phyloP scores from a whole-genome alignment of 768 basidiomycete species.

The Phaeolepiota aurea region DNA sequence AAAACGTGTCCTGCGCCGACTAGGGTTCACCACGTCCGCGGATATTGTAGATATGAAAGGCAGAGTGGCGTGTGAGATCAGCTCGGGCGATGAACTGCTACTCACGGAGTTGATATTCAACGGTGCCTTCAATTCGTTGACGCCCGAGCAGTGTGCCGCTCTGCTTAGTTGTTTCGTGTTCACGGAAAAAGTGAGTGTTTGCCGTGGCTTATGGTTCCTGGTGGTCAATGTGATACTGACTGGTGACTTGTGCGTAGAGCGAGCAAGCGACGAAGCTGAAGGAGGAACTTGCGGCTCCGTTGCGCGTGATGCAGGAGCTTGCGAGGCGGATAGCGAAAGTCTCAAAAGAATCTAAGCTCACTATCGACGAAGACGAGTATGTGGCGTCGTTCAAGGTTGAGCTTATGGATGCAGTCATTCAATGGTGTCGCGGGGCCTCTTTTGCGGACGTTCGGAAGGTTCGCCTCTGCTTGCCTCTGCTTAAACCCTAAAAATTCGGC shows the following conservation, averaged over 20 bases:
- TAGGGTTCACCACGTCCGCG: constrained; percentile 81
- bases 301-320: constrained; percentile 93
- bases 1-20: constrained; percentile 86
- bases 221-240: too few relatives aligned
- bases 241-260: constrained; percentile 56
- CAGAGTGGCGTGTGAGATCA: constrained; percentile 96
- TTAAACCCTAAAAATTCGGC: not conserved
- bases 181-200: constrained; percentile 85
- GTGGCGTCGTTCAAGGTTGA: constrained; percentile 96
- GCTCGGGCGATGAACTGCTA: constrained; percentile 91
- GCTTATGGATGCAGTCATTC: constrained; percentile 94
- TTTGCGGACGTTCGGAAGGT: constrained; percentile 97
- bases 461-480: constrained; percentile 1
- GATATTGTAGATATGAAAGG: constrained; percentile 99
- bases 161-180: constrained; percentile 98
- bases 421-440: constrained; percentile 97
- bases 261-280: constrained; percentile 80
- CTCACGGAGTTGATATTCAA: constrained; percentile 97
- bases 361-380: constrained; percentile 89
- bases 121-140: constrained; percentile 85
- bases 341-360: constrained; percentile 86
- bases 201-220: too few relatives aligned
- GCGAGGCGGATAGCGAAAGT: constrained; percentile 96
- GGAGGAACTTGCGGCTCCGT: constrained; percentile 87
- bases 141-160: constrained; percentile 89